A percentile compares a stretch with the other conserved stretches of the same genome.
These are phyloP conservation scores for Starmera stellimalicola DNA, from an alignment of 1,139 yeast species.

Conservation along the genomic window DNA sequence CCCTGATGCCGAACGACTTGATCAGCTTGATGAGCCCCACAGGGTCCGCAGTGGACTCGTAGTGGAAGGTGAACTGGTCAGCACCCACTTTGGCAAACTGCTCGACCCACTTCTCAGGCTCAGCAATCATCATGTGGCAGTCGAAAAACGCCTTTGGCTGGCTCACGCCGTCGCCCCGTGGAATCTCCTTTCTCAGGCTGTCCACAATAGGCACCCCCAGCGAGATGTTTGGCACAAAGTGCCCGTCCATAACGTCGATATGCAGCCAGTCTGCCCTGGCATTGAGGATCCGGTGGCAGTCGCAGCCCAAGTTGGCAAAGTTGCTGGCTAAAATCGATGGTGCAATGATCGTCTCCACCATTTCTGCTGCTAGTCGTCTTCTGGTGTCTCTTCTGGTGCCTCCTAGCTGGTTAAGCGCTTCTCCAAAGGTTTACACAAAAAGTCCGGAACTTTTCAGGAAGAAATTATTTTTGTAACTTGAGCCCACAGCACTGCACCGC, in stretches of 20 bases:
- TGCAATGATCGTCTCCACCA: constrained; percentile 84
- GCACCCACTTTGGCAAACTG: constrained; percentile 94
- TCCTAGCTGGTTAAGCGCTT: neutral
- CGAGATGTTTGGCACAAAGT: constrained; percentile 93
- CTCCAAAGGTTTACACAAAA: neutral
- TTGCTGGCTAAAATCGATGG: constrained; percentile 95
- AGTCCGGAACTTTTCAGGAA: neutral
- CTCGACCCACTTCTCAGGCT: constrained; percentile 92
- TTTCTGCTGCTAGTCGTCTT: no score
- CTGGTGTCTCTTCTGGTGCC: neutral
- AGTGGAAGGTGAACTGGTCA: constrained; percentile 92
- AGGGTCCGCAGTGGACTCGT: constrained; percentile 85
- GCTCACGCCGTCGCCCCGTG: constrained; percentile 36
- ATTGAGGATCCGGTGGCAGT: constrained; percentile 72
- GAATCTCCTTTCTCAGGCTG: constrained; percentile 69
- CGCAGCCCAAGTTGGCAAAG: constrained; percentile 80
- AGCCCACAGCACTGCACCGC: no score
- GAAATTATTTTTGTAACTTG: no score
- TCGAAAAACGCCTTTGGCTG: constrained; percentile 66
- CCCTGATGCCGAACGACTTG: constrained; percentile 76
- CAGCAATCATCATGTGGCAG: constrained; percentile 97
- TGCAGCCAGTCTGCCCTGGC: constrained; percentile 93
- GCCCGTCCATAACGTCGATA: constrained; percentile 97
- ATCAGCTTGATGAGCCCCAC: constrained; percentile 65
- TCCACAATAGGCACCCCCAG: constrained; percentile 86